Evolutionary conservation across 2,329 filamentous ascomycete genomes (phyloP), one percentile per base, ranked within the genome.

Genomic region (Aspergillus vadensis): DNA sequence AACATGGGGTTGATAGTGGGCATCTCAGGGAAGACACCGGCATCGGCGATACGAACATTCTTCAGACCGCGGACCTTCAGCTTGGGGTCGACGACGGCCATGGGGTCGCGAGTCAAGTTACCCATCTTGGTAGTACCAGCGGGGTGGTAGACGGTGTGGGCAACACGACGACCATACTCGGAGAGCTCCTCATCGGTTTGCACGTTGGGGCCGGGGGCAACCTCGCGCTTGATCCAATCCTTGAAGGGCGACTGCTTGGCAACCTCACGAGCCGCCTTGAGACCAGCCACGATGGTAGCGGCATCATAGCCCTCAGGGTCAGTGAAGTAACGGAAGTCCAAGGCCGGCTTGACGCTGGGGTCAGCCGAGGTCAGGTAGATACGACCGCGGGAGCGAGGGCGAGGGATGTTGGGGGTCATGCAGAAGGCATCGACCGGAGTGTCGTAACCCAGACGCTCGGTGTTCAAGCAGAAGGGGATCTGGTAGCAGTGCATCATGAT

Each of bases 401-500:
- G 90, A 36, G 91, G 91, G 70, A 96, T 95, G 80, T 96, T 95
- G 70, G 91, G 91, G 15, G 91, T 95, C 89, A 95, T 95, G 85
- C 91, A 95, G 82, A 96, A 96, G 55, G 91, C 91, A 70, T 93
- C 89, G 62, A 88, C 80, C 52, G 86, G 86, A 43, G 81, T 81
- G 69, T 88, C 86, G 75, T 88, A 96, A 67, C 92, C 92, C 10
- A 97, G 84, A 43, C 91, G 88, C 58, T 84, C 80, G 1, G 92
- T 97, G 83, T 96, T 96, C 68, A 92, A 86, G 64, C 88, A 91
- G 79, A 96, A 96, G 57, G 92, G 92, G 67, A 96, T 96, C 79
- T 96, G 92, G 82, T 96, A 96, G 85, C 92, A 96, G 81, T 96
- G 92, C 90, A 95, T 95, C 92, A 96, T 96, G 71, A 96, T 80